Conservation (phyloP, 2,329 filamentous ascomycete species). For the Hypocreales sp. region DNA sequence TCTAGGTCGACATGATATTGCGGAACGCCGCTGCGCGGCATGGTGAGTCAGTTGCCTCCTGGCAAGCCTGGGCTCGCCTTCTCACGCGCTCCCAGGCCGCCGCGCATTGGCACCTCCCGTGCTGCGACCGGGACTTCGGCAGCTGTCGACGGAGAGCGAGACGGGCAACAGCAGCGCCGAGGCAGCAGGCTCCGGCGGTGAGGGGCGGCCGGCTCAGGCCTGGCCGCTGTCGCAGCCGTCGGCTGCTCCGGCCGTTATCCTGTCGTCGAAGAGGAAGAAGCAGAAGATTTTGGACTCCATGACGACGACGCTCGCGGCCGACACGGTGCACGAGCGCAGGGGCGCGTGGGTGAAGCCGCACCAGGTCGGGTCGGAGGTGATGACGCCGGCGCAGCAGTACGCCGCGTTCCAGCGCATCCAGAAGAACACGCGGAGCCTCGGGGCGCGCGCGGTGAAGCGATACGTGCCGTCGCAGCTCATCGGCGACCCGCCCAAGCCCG, state of each 20-base stretch:
- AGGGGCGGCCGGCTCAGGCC: slow-evolving; percentile 5
- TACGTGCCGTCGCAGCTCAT: slow-evolving; percentile 55
- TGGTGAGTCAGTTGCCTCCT: slow-evolving; percentile 22
- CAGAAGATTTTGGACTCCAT: slow-evolving; percentile 16
- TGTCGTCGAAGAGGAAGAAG: slow-evolving; percentile 16
- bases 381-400: slow-evolving; percentile 23
- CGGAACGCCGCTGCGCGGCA: slow-evolving; percentile 38
- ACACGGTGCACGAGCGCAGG: slow-evolving; percentile 18
- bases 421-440: slow-evolving; percentile 28
- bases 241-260: slow-evolving; percentile 1
- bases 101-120: slow-evolving; percentile 31
- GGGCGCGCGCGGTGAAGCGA: slow-evolving; percentile 31
- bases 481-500: slow-evolving; percentile 55
- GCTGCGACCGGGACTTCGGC: slow-evolving; percentile 16
- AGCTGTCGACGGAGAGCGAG: slow-evolving; percentile 15
- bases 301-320: slow-evolving; percentile 17
- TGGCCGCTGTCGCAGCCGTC: slow-evolving; percentile 10
- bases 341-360: slow-evolving; percentile 18
- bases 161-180: slow-evolving; percentile 4
- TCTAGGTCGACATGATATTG: slow-evolving; percentile 33
- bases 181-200: too few species aligned
- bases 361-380: slow-evolving; percentile 16
- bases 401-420: slow-evolving; percentile 21
- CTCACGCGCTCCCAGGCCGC: slow-evolving; percentile 25
- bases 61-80: slow-evolving; percentile 3